Evolutionary conservation across 2,329 filamentous ascomycete species (phyloP).

Genomic region (Lasiodiplodia citricola): DNA sequence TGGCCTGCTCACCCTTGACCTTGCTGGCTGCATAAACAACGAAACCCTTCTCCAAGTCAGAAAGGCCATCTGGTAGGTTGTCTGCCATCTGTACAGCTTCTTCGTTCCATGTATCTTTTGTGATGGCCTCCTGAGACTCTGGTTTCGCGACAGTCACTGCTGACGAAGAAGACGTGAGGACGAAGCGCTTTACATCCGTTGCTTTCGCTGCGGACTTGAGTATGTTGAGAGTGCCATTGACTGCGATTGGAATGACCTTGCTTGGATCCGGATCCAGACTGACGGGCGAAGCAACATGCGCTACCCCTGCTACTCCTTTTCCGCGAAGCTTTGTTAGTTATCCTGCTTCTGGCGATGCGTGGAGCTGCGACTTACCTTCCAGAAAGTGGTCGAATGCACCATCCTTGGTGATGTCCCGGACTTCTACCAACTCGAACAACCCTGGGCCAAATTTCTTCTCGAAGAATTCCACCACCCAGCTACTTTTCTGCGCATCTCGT

Average conservation of each 20-base stretch:
- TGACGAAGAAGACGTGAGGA: slow-evolving; percentile 52
- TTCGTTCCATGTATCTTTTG: slow-evolving; percentile 40
- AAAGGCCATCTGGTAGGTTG: slow-evolving; percentile 25
- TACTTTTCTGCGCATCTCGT: slow-evolving; percentile 35
- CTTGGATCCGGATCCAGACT: slow-evolving; percentile 46
- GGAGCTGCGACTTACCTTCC: slow-evolving; percentile 30
- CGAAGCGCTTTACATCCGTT: slow-evolving; percentile 50
- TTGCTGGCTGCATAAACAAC: slow-evolving; percentile 51
- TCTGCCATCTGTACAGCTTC: slow-evolving; percentile 38
- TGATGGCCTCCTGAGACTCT: slow-evolving; percentile 38
- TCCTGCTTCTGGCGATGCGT: background rate
- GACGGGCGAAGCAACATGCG: slow-evolving; percentile 47
- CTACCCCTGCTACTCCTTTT: background rate
- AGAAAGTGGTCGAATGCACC: slow-evolving; percentile 36
- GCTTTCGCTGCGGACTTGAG: slow-evolving; percentile 49
- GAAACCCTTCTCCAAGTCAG: slow-evolving; percentile 34
- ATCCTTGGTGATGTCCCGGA: slow-evolving; percentile 36
- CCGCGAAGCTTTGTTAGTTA: background rate
- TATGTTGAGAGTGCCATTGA: slow-evolving; percentile 44
- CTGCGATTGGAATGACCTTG: slow-evolving; percentile 49
- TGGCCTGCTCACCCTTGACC: slow-evolving; percentile 46
- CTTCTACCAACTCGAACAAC: slow-evolving; percentile 36
- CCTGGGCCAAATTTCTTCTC: slow-evolving; percentile 31
- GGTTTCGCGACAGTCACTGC: slow-evolving; percentile 36
- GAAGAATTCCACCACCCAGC: slow-evolving; percentile 40